phyloP scores from a whole-genome alignment of 805 yeast species.

The Torulaspora indica region DNA sequence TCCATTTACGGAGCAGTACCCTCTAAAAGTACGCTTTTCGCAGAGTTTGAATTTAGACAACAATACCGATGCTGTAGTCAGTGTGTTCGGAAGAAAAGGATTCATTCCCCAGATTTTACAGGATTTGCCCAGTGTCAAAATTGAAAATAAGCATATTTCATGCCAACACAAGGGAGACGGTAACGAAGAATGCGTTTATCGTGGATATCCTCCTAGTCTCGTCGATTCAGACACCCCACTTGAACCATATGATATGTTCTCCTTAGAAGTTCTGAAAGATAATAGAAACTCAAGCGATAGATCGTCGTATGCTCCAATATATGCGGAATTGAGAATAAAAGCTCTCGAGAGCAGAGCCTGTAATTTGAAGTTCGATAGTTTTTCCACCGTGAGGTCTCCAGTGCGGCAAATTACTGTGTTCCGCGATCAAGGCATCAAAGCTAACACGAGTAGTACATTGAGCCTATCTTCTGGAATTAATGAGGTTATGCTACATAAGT shows the following conservation, averaged over 20 bases:
- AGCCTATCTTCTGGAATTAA: slow-evolving; percentile 62
- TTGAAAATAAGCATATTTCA: slow-evolving; percentile 24
- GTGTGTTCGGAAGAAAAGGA: slow-evolving; percentile 47
- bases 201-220: slow-evolving; percentile 46
- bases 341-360: slow-evolving; percentile 65
- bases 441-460: slow-evolving; percentile 41
- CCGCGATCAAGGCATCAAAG: slow-evolving; percentile 30
- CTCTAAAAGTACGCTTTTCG: slow-evolving; percentile 67
- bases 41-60: slow-evolving; percentile 52
- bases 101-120: slow-evolving; percentile 43
- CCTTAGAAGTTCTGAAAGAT: slow-evolving; percentile 48
- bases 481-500: slow-evolving; percentile 57
- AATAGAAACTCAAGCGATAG: slow-evolving; percentile 42
- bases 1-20: slow-evolving; percentile 61
- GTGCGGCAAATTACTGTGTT: slow-evolving; percentile 58
- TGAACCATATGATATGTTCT: slow-evolving; percentile 40
- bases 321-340: slow-evolving; percentile 55
- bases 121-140: slow-evolving; percentile 63
- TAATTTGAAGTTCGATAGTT: slow-evolving; percentile 52
- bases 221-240: slow-evolving; percentile 37
- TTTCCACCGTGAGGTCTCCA: slow-evolving; percentile 47
- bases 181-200: slow-evolving; percentile 49
- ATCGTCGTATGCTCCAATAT: slow-evolving; percentile 58
- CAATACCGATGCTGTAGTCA: slow-evolving; percentile 38
- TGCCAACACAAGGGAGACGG: slow-evolving; percentile 44